phyloP scores from a whole-genome alignment of 305 asterid species.

The Euphrasia arctica region DNA sequence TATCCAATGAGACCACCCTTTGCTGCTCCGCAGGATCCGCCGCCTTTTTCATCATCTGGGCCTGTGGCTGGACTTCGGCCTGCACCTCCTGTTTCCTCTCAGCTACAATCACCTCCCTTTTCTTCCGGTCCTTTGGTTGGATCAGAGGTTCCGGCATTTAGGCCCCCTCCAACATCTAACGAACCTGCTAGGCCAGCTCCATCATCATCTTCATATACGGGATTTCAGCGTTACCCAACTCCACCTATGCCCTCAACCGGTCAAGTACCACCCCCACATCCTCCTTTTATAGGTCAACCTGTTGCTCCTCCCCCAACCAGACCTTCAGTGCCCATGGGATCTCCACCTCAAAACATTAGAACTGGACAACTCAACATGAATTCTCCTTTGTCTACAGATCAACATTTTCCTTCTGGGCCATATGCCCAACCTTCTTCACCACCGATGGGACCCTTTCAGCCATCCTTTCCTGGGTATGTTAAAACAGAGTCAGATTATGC shows the following conservation, averaged over 20 bases:
- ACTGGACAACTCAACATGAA: slow-evolving; percentile 41
- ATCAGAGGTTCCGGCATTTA: slow-evolving; percentile 41
- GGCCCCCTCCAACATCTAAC: slow-evolving; percentile 56
- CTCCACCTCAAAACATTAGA: slow-evolving; percentile 56
- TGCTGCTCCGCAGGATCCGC: slow-evolving; percentile 51
- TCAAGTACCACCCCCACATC: slow-evolving; percentile 45
- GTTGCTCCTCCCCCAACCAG: slow-evolving; percentile 48
- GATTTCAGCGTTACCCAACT: slow-evolving; percentile 58
- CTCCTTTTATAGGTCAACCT: slow-evolving; percentile 48
- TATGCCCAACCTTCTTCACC: slow-evolving; percentile 64
- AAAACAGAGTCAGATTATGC: slow-evolving; percentile 47
- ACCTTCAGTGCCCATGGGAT: slow-evolving; percentile 58
- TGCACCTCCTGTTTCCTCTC: slow-evolving; percentile 48
- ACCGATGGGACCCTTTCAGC: slow-evolving; percentile 44
- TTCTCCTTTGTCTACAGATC: slow-evolving; percentile 44
- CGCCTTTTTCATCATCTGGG: slow-evolving; percentile 67
- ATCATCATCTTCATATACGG: slow-evolving; percentile 53
- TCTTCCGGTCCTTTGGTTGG: slow-evolving; percentile 56
- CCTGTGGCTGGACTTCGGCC: slow-evolving; percentile 71
- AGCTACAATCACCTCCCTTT: slow-evolving; percentile 45
- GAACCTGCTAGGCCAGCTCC: slow-evolving; percentile 57
- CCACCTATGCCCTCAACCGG: slow-evolving; percentile 53
- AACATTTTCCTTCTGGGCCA: slow-evolving; percentile 46
- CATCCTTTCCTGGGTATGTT: slow-evolving; percentile 66
- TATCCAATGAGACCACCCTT: slow-evolving; percentile 70